Conservation (phyloP, 176 grass and related monocot genomes). For the Raddia guianensis region DNA sequence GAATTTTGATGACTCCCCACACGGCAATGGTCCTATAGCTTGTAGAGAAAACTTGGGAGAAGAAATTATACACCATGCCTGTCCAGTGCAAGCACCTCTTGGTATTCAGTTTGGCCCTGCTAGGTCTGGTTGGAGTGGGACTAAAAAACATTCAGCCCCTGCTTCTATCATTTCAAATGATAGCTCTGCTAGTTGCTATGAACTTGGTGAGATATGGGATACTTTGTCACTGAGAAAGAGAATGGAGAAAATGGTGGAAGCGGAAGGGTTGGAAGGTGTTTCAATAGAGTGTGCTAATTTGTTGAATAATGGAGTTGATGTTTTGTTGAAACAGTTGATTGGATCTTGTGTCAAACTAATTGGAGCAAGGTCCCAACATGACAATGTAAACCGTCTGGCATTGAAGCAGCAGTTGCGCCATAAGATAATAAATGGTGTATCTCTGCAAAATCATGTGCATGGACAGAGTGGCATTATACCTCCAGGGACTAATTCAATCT, state of each 20-base stretch:
- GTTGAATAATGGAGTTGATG: constrained; percentile 76
- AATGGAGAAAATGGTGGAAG: constrained; percentile 72
- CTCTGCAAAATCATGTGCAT: constrained; percentile 48
- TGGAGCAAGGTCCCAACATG: constrained; percentile 54
- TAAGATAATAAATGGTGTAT: constrained; percentile 53
- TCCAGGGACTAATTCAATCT: constrained; percentile 39
- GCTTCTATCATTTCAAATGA: constrained; percentile 43
- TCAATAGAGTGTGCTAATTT: constrained; percentile 73
- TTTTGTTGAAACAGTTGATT: constrained; percentile 79
- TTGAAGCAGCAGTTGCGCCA: constrained; percentile 51
- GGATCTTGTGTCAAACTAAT: constrained; percentile 61
- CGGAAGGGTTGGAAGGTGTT: constrained; percentile 73
- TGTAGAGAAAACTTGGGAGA: constrained; percentile 34
- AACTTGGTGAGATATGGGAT: constrained; percentile 64
- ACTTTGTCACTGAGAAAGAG: constrained; percentile 58
- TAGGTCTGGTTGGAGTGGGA: constrained; percentile 51
- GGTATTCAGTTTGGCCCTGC: constrained; percentile 70
- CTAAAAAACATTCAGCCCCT: constrained; percentile 47
- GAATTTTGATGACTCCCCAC: constrained; percentile 33
- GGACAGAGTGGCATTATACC: constrained; percentile 35
- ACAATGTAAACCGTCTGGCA: constrained; percentile 32
- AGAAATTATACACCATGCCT: constrained; percentile 40
- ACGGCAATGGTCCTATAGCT: constrained; percentile 43
- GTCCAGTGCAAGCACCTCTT: constrained; percentile 61
- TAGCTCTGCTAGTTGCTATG: constrained; percentile 49